Percentiles rank a stretch among this genome's conserved stretches.
Evolutionary conservation across 2,329 filamentous ascomycete genomes (phyloP).

Genomic region (Aspergillus carbonarius): DNA sequence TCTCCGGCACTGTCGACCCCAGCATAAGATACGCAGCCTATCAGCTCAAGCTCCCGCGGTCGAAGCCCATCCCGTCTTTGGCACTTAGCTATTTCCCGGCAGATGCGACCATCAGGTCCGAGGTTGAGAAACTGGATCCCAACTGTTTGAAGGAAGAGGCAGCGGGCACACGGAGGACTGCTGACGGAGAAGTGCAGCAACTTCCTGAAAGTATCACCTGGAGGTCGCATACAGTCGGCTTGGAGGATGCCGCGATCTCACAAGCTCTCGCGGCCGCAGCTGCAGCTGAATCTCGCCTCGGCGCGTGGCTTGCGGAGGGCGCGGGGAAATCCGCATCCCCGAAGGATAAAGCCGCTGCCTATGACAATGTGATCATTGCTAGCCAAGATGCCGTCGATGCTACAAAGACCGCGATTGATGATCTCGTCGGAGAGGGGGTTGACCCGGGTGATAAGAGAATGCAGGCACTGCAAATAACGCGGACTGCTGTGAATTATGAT

Average conservation of each 20-base stretch:
- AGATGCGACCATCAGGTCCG: conserved; percentile 59
- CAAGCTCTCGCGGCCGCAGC: conserved; percentile 73
- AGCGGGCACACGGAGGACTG: conserved; percentile 48
- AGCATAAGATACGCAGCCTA: conserved; percentile 94
- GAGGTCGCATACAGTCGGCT: conserved; percentile 79
- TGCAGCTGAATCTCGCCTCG: conserved; percentile 54
- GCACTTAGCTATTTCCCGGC: conserved; percentile 75
- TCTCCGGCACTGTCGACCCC: conserved; percentile 84
- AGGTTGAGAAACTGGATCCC: conserved; percentile 70
- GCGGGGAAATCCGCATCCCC: conserved; percentile 41
- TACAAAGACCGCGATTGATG: conserved; percentile 89
- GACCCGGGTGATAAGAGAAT: conserved; percentile 80
- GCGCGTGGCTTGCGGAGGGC: conserved; percentile 46
- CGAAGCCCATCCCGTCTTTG: conserved; percentile 75
- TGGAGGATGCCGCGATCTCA: conserved; percentile 91
- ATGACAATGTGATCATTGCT: conserved; percentile 84
- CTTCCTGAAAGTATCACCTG: conserved; percentile 76
- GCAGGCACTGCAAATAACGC: conserved; percentile 89
- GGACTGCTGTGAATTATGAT: conserved; percentile 90
- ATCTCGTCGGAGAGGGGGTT: conserved; percentile 78
- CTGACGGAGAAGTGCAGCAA: conserved; percentile 47
- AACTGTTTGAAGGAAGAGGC: conserved; percentile 63
- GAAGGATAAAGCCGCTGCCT: conserved; percentile 74
- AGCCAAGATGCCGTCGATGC: conserved; percentile 94
- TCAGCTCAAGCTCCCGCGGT: conserved; percentile 82